A percentile compares a stretch with the other conserved stretches of the same genome.
phyloP scores from a whole-genome alignment of 2,329 filamentous ascomycete species.

The Fusarium circinatum region DNA sequence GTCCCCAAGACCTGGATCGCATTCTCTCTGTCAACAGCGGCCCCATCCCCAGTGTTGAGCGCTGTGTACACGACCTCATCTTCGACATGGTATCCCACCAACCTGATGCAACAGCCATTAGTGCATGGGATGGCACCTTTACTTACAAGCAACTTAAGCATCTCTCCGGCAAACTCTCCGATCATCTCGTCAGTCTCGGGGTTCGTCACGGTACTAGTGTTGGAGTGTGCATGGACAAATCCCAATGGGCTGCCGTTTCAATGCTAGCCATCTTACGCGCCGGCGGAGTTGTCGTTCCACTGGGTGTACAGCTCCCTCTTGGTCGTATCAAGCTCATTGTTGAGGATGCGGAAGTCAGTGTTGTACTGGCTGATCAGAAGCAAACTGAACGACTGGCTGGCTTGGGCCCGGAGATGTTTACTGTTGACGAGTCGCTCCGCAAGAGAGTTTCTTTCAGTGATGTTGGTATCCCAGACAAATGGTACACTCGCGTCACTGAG shows the following conservation, averaged over 20 bases:
- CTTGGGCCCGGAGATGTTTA: background rate
- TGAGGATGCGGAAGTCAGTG: background rate
- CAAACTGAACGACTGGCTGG: background rate
- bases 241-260: background rate
- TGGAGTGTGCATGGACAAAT: slow-evolving; percentile 5
- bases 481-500: background rate
- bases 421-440: background rate
- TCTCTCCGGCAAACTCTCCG: background rate
- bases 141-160: background rate
- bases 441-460: background rate
- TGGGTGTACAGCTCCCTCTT: background rate
- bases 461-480: background rate
- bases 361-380: background rate
- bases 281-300: background rate
- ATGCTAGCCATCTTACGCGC: background rate
- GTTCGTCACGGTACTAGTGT: background rate
- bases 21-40: background rate
- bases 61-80: background rate
- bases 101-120: background rate
- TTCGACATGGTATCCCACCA: background rate
- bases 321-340: background rate
- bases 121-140: background rate
- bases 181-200: background rate
- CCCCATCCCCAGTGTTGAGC: background rate
- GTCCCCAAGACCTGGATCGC: background rate